These are phyloP conservation scores for Leccinum obscurum DNA, from an alignment of 768 basidiomycete genomes.

Conservation along the genomic window DNA sequence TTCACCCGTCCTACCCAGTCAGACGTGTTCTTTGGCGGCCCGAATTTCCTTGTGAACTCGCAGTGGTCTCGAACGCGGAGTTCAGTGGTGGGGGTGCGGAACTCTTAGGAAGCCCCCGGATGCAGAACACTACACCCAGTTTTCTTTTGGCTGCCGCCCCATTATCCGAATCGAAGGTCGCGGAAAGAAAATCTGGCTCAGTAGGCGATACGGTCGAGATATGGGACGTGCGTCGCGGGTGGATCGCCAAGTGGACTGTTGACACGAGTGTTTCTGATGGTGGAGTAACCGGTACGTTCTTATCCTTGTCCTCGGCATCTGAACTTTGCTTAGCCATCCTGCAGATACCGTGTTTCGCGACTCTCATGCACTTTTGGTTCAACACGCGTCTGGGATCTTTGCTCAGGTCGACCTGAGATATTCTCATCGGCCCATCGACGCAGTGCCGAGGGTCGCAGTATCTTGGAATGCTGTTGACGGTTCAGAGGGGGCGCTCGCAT, in stretches of 20 bases:
- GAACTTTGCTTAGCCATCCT: neutral
- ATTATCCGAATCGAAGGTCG: constrained; percentile 16
- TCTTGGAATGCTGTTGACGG: constrained; percentile 55
- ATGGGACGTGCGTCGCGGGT: constrained; percentile 82
- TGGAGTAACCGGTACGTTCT: constrained; percentile 64
- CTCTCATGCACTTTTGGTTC: constrained; percentile 70
- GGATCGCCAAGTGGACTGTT: constrained; percentile 83
- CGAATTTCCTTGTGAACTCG: constrained; percentile 71
- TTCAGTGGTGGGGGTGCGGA: constrained; percentile 38
- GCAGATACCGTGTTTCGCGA: constrained; percentile 70
- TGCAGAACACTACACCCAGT: constrained; percentile 25
- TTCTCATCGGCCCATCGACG: constrained; percentile 62
- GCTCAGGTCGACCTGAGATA: constrained; percentile 76
- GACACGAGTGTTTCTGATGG: constrained; percentile 65
- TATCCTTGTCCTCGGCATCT: neutral
- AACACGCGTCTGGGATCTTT: constrained; percentile 75
- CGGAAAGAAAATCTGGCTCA: constrained; percentile 13
- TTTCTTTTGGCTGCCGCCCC: constrained; percentile 18
- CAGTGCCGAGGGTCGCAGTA: constrained; percentile 59
- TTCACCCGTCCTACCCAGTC: constrained; percentile 75
- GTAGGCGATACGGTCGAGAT: constrained; percentile 70
- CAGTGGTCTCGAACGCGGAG: constrained; percentile 66
- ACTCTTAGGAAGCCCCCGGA: constrained; percentile 29
- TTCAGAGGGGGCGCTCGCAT: constrained; percentile 57
- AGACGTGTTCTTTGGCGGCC: constrained; percentile 79